Percentiles rank a stretch among this genome's conserved stretches.
These are phyloP conservation scores for Phytophthora meadii DNA, from an alignment of 352 stramenopile species.

Conservation along the genomic window DNA sequence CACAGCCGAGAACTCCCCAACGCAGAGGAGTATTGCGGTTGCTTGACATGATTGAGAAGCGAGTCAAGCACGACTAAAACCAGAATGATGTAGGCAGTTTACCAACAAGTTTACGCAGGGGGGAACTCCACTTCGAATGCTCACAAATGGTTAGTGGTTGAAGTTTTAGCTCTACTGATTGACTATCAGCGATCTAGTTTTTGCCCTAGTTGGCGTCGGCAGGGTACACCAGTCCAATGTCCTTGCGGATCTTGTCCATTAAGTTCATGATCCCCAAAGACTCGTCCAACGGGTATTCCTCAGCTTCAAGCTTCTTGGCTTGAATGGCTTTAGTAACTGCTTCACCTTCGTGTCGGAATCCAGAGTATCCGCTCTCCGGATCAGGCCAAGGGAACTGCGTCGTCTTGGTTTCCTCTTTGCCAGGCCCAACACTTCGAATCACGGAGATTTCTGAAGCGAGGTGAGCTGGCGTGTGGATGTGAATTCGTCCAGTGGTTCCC, in stretches of 20 bases:
- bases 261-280: conserved; percentile 61
- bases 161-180: conserved; percentile 11
- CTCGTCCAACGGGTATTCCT: conserved; percentile 58
- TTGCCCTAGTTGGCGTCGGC: conserved; percentile 24
- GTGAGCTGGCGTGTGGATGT: conserved; percentile 59
- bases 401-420: conserved; percentile 38
- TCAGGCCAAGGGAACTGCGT: conserved; percentile 53
- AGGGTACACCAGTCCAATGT: conserved; percentile 56
- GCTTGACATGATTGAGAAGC: conserved; percentile 7
- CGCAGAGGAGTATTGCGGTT: conserved; percentile 32
- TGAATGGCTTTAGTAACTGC: conserved; percentile 67
- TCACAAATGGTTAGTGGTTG: conserved; percentile 22
- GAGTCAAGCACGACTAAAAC: conserved; percentile 10
- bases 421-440: conserved; percentile 7
- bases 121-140: not conserved
- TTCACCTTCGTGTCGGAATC: conserved; percentile 79
- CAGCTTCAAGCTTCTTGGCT: conserved; percentile 46
- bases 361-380: conserved; percentile 53
- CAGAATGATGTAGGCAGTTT: conserved; percentile 10
- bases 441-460: conserved; percentile 52
- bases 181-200: not conserved
- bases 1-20: conserved; percentile 71
- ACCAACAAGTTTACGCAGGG: not conserved
- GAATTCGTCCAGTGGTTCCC: conserved; percentile 69
- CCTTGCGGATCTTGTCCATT: conserved; percentile 66